Evolutionary conservation across 2,329 filamentous ascomycete species (phyloP), one percentile per base, ranked within the genome.

Genomic region (Ascochyta koolunga): DNA sequence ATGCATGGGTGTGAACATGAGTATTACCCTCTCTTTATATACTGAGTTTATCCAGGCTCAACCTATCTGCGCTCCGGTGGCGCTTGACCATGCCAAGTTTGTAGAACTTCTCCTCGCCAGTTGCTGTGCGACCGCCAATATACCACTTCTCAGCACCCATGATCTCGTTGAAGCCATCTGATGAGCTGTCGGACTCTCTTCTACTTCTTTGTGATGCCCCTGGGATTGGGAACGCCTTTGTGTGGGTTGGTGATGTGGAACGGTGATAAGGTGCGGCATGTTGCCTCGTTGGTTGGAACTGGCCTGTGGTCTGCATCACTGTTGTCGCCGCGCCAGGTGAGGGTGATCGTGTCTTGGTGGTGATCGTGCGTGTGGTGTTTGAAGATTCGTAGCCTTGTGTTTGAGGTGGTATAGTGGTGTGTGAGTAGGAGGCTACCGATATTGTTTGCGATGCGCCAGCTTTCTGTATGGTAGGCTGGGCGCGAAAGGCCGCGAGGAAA

Each of bases 81-180:
- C 89, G 79, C 70, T 86, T 84, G 42, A 93, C 86, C 60, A 93
- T 89, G 37, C 89, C 89, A 38, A 93, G 77, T 77, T 91, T 91
- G 74, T 92, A 93, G 77, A 91, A 92, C 67, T 85, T 84, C 71
- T 93, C 89, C 67, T 93, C 89, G n/a, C 89, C 89, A 1, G 78
- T 82, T 1, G 89, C 88, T 24, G 89, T 92, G 68, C 88, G 79
- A 6, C 89, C 89, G 19, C 89, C 89, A 49, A 93, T 89, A 67
- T 92, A 93, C 88, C 89, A 91, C 76, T 90, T 91, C 61, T 93
- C 89, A 1, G 84, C 83, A 2, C 87, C 88, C 42, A 86, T 74
- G 31, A 86, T 87, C 57, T 92, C 89, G 46, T 88, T 80, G 72
- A 92, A 92, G 1, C 89, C 89, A 67, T 92, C 89, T 47, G 83